Evolutionary conservation across 1,284 basidiomycete species (phyloP).

Genomic region (Wallemia hederae): DNA sequence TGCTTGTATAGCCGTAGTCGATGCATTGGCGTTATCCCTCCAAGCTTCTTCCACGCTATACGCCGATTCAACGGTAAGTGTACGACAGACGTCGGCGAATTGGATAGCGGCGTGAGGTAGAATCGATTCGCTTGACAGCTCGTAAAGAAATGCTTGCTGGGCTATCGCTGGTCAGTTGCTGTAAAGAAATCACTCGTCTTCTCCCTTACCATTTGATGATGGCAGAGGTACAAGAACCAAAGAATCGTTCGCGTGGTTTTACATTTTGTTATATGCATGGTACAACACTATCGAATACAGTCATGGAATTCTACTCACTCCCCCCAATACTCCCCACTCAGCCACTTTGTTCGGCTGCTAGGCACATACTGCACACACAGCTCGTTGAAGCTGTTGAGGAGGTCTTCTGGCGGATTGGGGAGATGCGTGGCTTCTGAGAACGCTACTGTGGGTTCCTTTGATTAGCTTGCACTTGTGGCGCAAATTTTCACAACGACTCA

Average conservation of each 20-base stretch:
- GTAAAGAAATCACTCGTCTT: not conserved
- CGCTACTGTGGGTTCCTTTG: not conserved
- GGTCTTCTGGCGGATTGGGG: not conserved
- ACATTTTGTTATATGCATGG: too few species aligned
- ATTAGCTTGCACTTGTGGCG: not conserved
- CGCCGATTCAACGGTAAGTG: not conserved
- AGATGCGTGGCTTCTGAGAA: not conserved
- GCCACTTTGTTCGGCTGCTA: not conserved
- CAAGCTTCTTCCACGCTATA: not conserved
- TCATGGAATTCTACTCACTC: too few species aligned
- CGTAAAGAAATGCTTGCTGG: not conserved
- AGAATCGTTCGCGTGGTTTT: too few species aligned
- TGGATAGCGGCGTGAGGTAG: not conserved
- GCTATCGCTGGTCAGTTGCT: not conserved
- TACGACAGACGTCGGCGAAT: not conserved
- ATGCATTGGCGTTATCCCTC: not conserved
- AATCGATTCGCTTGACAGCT: not conserved
- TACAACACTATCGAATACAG: too few species aligned
- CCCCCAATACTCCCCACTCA: not conserved
- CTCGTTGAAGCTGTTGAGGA: not conserved
- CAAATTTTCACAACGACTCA: not conserved
- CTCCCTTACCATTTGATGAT: not conserved
- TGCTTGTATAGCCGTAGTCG: conserved; percentile 29
- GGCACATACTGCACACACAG: not conserved
- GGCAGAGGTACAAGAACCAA: too few species aligned